Base-by-base conservation (phyloP, 139 green algal genomes). In the Axilococcus clingmanii region DNA sequence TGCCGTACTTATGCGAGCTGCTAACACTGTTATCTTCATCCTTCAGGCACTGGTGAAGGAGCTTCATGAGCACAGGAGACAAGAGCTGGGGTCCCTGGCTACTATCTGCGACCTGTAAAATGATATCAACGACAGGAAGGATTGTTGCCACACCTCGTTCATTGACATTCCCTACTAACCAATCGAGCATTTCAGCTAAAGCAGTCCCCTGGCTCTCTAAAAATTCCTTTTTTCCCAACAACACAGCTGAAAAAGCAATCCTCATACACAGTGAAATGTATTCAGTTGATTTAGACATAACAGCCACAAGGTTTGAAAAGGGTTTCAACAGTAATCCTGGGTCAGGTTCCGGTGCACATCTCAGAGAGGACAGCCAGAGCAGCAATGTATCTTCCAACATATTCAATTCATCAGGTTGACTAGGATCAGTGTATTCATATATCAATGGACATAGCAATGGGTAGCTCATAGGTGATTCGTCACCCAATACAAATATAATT, bases 331-430 rank as follows among this genome's bases (percentile, higher is more conserved):
- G 55, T n/a, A n/a, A n/a, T 19, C 9, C 30, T 1, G 56, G 34
- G 11, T 81, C 23, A 2, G 68, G 58, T 7, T 25, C 27, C 8
- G 82, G 79, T 1, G 83, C 80, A 48, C 94, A 79, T 11, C 81
- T 68, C 49, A 96, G 71, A 7, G 80, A 74, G 36, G 88, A 76
- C 37, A 93, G 74, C 84, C 83, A 95, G 40, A 96, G 66, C 8
- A 59, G 42, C 17, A 70, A 63, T 0, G 71, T 87, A 56, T 97
- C 89, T 59, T 97, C 89, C 29, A 96, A 49, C 44, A 96, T 66
- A 34, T 84, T 87, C 7, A 81, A 62, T 36, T 67, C 66, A 45
- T 95, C 82, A 4, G 85, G 79, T 45, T 80, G 66, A 31, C 53
- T 45, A n/a, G 78, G 35, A 67, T 94, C 74, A 12, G 84, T 79